These are phyloP conservation scores for Plasmodium coatneyi DNA, from an alignment of 169 alveolate genomes.

Conservation along the genomic window DNA sequence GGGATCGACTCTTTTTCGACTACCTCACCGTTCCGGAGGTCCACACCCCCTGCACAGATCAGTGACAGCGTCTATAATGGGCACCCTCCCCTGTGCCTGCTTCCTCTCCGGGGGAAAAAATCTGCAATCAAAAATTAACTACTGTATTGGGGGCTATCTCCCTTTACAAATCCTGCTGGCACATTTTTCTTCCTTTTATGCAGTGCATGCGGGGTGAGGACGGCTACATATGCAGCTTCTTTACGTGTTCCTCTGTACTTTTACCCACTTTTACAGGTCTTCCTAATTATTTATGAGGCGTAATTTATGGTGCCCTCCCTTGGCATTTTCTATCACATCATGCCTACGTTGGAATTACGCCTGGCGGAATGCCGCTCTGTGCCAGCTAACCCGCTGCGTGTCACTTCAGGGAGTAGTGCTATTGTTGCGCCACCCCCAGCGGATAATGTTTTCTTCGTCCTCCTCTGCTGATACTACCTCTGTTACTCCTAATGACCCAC, in stretches of 20 bases:
- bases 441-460: background rate
- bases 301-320: background rate
- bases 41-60: background rate
- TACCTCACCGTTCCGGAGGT: background rate
- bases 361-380: background rate
- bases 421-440: background rate
- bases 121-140: background rate
- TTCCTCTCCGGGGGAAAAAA: background rate
- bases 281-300: background rate
- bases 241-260: background rate
- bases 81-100: background rate
- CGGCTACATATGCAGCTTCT: background rate
- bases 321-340: background rate
- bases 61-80: background rate
- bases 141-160: background rate
- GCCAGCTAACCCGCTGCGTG: background rate
- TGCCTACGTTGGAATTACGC: background rate
- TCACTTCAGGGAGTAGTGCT: background rate
- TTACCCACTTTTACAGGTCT: background rate
- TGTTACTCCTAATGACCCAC: background rate
- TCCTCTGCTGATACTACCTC: background rate
- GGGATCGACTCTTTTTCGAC: background rate
- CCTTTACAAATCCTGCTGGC: background rate
- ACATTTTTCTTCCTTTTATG: background rate
- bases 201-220: background rate